Conservation (phyloP, 2,329 filamentous ascomycete genomes). For the Talaromyces islandicus region DNA sequence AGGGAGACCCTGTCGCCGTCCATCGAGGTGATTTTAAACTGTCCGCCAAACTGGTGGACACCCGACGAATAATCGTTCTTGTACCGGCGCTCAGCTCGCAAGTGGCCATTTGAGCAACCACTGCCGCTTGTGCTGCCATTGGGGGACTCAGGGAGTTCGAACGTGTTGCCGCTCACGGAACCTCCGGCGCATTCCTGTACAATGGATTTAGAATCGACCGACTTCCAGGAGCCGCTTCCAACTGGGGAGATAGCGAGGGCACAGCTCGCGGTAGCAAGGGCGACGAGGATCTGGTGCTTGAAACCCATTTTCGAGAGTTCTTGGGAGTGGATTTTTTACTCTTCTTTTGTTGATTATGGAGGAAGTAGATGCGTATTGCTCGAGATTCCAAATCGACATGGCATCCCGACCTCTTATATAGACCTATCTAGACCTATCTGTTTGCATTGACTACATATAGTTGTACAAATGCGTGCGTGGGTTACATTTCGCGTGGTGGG, state of each 20-base stretch:
- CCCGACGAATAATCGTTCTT: conserved; percentile 6
- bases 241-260: conserved; percentile 3
- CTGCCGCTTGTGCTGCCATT: conserved; percentile 8
- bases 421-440: no score
- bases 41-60: conserved; percentile 4
- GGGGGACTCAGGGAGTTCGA: conserved; percentile 2
- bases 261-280: conserved; percentile 5
- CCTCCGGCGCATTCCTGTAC: conserved; percentile 6
- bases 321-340: neutral
- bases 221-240: conserved; percentile 5
- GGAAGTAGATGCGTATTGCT: neutral
- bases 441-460: neutral
- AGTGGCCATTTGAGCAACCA: conserved; percentile 7
- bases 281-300: neutral
- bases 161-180: conserved; percentile 1
- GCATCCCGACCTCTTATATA: neutral
- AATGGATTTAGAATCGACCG: neutral
- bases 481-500: neutral
- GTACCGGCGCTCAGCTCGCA: conserved; percentile 7
- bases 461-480: neutral
- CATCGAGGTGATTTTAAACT: conserved; percentile 6
- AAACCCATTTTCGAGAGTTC: conserved; percentile 3
- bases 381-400: neutral
- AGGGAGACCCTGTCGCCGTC: neutral
- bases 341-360: neutral